These are phyloP conservation scores for Gaertneriomyces semiglobifer DNA, from an alignment of 192 early-diverging fungal species.

Conservation along the genomic window DNA sequence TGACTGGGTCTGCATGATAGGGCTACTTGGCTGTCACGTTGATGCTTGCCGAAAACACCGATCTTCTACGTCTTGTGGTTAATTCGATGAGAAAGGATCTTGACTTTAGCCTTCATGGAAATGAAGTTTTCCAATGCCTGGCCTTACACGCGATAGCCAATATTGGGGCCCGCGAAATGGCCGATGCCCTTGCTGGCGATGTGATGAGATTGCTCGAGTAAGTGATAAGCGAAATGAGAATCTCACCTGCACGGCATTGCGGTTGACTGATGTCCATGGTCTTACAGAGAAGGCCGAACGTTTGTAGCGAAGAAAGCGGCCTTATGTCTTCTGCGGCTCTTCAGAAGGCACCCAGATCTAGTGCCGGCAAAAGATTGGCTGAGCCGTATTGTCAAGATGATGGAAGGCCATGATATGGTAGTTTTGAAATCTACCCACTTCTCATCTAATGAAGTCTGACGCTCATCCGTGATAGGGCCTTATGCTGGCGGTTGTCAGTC, in stretches of 20 bases:
- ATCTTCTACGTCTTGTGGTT: conserved; percentile 77
- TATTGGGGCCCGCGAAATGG: conserved; percentile 88
- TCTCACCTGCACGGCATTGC: no score
- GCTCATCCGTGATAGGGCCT: conserved; percentile 61
- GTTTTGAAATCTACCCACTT: not conserved
- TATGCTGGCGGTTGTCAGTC: conserved; percentile 71
- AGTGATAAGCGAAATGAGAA: no score
- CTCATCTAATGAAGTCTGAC: not conserved
- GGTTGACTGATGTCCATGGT: no score
- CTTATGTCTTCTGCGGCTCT: conserved; percentile 82
- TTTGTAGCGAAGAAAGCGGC: conserved; percentile 99
- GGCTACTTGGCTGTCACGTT: conserved; percentile 95
- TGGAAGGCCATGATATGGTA: conserved; percentile 87
- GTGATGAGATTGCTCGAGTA: conserved; percentile 69
- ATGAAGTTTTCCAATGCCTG: conserved; percentile 83
- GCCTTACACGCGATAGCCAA: conserved; percentile 98
- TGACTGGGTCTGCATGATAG: conserved; percentile 40
- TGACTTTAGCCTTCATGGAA: conserved; percentile 50
- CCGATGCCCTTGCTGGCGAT: conserved; percentile 76
- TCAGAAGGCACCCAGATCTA: conserved; percentile 84
- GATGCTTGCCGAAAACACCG: conserved; percentile 83
- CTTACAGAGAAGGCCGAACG: conserved; percentile 31
- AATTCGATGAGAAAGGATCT: conserved; percentile 88
- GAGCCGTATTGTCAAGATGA: conserved; percentile 68
- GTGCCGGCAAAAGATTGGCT: conserved; percentile 87